These are phyloP conservation scores for Saksenaea vasiformis DNA, from an alignment of 371 early-diverging fungal species.

Conservation along the genomic window DNA sequence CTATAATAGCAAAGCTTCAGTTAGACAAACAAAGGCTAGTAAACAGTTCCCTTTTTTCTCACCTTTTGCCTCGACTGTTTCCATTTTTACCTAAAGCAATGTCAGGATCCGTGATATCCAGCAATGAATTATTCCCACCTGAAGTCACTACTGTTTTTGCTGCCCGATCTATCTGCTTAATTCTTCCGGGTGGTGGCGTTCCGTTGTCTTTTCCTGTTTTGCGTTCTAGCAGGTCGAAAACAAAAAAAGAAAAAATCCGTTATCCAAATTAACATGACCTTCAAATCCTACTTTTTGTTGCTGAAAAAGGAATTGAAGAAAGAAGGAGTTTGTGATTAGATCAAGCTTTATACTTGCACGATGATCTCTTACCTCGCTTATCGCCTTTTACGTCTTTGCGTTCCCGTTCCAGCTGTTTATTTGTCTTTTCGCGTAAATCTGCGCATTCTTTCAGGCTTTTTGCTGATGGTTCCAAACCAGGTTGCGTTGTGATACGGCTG, in stretches of 20 bases:
- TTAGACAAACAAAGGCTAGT: constrained; percentile 11
- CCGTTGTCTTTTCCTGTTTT: constrained; percentile 20
- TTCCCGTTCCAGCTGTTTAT: constrained; percentile 33
- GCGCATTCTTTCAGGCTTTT: constrained; percentile 30
- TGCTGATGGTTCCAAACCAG: constrained; percentile 42
- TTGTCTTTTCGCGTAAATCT: constrained; percentile 31
- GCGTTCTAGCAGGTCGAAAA: constrained; percentile 15
- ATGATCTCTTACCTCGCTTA: constrained; percentile 29
- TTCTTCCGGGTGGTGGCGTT: constrained; percentile 20
- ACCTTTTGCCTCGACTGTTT: constrained; percentile 19
- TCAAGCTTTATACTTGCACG: constrained; percentile 7
- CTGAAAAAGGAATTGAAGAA: constrained; percentile 1
- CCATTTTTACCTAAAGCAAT: constrained; percentile 18
- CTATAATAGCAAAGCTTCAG: constrained; percentile 8
- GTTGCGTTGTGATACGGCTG: constrained; percentile 38
- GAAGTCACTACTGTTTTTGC: background rate
- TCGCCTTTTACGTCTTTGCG: constrained; percentile 39
- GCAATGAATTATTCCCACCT: background rate
- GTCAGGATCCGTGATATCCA: background rate
- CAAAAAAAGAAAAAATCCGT: background rate
- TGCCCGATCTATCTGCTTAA: background rate
- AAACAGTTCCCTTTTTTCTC: constrained; percentile 11
- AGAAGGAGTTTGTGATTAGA: background rate
- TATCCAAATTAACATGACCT: background rate
- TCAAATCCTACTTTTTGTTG: background rate